phyloP scores from a whole-genome alignment of 495 filamentous ascomycete genomes.

The Tuber magnatum region DNA sequence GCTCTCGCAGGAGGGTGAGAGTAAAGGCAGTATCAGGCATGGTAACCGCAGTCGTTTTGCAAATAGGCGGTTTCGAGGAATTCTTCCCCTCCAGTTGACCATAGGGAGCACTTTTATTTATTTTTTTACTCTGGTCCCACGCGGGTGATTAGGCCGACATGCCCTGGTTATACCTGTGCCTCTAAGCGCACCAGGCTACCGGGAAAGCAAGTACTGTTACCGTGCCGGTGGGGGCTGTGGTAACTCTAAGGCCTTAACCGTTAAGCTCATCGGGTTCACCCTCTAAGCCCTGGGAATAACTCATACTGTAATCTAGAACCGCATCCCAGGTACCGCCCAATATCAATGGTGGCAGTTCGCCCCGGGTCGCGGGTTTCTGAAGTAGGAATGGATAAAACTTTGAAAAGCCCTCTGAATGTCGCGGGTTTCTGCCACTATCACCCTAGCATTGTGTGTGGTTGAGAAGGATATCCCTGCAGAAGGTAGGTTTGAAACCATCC shows the following conservation, averaged over 20 bases:
- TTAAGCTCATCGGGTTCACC: neutral
- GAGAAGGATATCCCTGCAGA: neutral
- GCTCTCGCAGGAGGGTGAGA: neutral
- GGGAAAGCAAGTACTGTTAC: neutral
- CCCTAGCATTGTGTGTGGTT: neutral
- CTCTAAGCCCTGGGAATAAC: neutral
- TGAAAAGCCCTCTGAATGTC: neutral
- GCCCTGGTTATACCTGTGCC: neutral
- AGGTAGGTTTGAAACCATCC: neutral
- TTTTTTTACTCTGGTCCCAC: conserved; percentile 18
- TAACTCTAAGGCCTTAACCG: neutral
- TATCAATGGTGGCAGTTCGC: neutral
- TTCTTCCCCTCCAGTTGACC: neutral
- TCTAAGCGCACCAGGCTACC: neutral
- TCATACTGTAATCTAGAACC: neutral
- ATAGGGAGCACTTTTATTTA: neutral
- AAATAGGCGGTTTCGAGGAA: neutral
- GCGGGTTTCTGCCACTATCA: neutral
- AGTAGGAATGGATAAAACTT: neutral
- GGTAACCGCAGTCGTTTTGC: neutral
- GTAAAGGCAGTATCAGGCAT: neutral
- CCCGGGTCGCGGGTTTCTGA: neutral
- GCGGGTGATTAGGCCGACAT: neutral
- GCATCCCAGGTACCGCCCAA: neutral
- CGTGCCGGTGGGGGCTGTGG: neutral